Evolutionary conservation across 2,329 filamentous ascomycete species (phyloP), one percentile per base, ranked within the genome.

Genomic region (Ophiostoma fasciatum): DNA sequence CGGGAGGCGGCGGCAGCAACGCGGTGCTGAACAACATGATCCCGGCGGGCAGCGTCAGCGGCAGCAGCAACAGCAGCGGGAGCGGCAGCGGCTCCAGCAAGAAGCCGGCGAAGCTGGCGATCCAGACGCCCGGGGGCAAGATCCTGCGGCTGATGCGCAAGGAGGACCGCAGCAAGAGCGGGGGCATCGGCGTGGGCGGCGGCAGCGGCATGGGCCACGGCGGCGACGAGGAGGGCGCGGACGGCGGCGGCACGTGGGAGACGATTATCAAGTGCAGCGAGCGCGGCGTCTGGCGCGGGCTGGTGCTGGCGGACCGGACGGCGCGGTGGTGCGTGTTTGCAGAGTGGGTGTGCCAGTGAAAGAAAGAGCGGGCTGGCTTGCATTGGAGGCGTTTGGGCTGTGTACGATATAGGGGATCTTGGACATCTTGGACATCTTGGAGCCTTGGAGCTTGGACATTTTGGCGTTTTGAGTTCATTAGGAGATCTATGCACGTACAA

Each of bases 51-150:
- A 49, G 57, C 5, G 64, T 68, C 39, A 62, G 68, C 27, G 67
- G 67, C 20, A 74, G 37, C 32, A 38, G 35, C 31, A 33, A 22
- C 23, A 39, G 28, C 28, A 74, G 66, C 50, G 66, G 63, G 13
- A 64, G 63, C 18, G 65, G 62, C 48, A 61, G 57, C 36, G 49
- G 58, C 41, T 55, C 57, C 22, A 47, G 56, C 19, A 74, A 75
- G 52, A 98, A 98, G 56, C 88, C 90, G 3, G 90, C 90, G 5
- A 98, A 98, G 57, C 59, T 98, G 36, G 90, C 90, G 1, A 88
- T 98, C 38, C 90, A 98, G 58, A 84, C 82, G 6, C 90, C 90
- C 0, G 82, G 79, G 21, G 90, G 92, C 42, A 96, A 96, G 62
- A 96, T 98, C 47, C 71, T 96, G 40, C 68, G 90, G 36, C 64